Base-by-base conservation (phyloP, 257 asterid species). In the Apocynum venetum region DNA sequence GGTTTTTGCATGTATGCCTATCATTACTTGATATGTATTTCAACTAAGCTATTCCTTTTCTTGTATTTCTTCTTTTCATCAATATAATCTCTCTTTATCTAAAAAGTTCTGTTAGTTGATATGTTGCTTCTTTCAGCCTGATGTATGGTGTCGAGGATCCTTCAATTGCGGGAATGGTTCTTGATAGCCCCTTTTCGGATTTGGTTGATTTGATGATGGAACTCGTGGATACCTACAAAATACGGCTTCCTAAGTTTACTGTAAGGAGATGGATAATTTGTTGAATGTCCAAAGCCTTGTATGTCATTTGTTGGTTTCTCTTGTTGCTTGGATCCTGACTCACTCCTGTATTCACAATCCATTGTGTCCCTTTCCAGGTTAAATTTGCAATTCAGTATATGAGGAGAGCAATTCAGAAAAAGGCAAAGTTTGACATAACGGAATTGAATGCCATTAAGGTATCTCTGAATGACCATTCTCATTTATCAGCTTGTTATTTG, bases 81-180 rank as follows among this genome's bases (percentile, higher is more conserved):
- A 6, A 6, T 66, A 40, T 40, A 66, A 15, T 65, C 17, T 38
- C 43, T 66, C 49, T 67, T 67, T 7, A 17, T 8, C 35, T 68
- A 19, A 68, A 25, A 25, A 3, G 36, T 67, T 43, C 36, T 68
- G 73, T 68, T 68, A 19, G 73, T 68, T 66, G 52, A 73, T 17
- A 38, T 53, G 52, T 53, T 83, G 68, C 80, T 78, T 85, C 70
- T 86, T 87, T 82, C 97, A 94, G 98, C 89, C 83, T 94, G 86
- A 85, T 94, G 94, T 94, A 94, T 74, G 98, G 97, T 79, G 97
- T 89, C 72, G 97, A 92, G 90, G 98, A 94, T 91, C 98, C 98
- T 78, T 94, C 98, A 44, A 91, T 94, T n/a, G 97, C 98, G 63
- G 98, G 97, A 84, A 91, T 94, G 96, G 97, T 94, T 83, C 89